phyloP scores from a whole-genome alignment of 2,329 filamentous ascomycete species.

The Mariannaea elegans region DNA sequence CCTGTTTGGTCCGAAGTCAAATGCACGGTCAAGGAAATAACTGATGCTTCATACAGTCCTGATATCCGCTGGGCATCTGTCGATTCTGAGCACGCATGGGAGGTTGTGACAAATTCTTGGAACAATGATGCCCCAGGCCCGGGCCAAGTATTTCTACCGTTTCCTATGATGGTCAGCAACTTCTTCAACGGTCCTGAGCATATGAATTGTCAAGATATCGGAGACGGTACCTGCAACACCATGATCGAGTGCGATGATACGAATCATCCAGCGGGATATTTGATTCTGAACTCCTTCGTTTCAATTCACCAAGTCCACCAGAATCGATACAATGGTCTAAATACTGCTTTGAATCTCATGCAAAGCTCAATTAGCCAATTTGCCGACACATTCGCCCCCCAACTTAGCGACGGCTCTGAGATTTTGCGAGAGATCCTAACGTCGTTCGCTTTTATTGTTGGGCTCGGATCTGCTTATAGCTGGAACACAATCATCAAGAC shows the following conservation, averaged over 20 bases:
- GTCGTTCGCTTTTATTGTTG: slow-evolving; percentile 1
- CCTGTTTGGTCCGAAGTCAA: not conserved
- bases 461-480: slow-evolving; percentile 3
- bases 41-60: slow-evolving; percentile 1
- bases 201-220: slow-evolving; percentile 9
- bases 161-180: slow-evolving; percentile 10
- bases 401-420: not conserved
- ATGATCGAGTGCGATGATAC: slow-evolving; percentile 6
- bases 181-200: slow-evolving; percentile 11
- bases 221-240: slow-evolving; percentile 5
- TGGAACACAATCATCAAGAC: slow-evolving; percentile 11
- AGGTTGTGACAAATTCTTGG: slow-evolving; percentile 7
- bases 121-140: not conserved
- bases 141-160: not conserved
- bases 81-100: not conserved
- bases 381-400: slow-evolving; percentile 4
- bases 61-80: slow-evolving; percentile 2
- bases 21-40: slow-evolving; percentile 2
- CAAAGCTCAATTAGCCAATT: slow-evolving; percentile 2
- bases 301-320: slow-evolving; percentile 7
- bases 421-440: slow-evolving; percentile 4
- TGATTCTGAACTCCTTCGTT: slow-evolving; percentile 14
- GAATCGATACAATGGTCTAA: slow-evolving; percentile 7
- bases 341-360: slow-evolving; percentile 9
- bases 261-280: not conserved